These are phyloP conservation scores for Globisporangium heterothallicum DNA, from an alignment of 352 stramenopile genomes.

Conservation along the genomic window DNA sequence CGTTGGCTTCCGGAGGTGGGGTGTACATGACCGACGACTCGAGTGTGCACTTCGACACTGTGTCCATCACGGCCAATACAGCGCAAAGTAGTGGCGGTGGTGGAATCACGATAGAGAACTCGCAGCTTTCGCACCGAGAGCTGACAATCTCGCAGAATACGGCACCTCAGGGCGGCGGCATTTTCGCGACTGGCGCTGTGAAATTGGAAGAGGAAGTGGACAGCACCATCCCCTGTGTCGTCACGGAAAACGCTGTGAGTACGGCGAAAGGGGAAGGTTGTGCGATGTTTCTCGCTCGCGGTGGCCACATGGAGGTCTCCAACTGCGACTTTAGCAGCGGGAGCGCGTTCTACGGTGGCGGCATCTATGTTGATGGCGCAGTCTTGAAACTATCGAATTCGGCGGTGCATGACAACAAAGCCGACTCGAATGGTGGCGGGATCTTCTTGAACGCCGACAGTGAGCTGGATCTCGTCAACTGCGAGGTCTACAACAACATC, in stretches of 20 bases:
- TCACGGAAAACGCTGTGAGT: constrained; percentile 2
- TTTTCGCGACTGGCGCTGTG: constrained; percentile 13
- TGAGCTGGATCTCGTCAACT: constrained; percentile 16
- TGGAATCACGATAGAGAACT: constrained; percentile 18
- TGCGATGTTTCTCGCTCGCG: constrained; percentile 18
- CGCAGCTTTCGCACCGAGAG: constrained; percentile 17
- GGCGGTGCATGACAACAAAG: neutral
- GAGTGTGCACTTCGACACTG: neutral
- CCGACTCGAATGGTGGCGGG: constrained; percentile 16
- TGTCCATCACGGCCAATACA: constrained; percentile 1
- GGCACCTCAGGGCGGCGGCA: constrained; percentile 21
- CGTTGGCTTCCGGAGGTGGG: constrained; percentile 1
- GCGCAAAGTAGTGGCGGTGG: constrained; percentile 15
- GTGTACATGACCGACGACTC: constrained; percentile 4
- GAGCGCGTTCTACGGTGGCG: constrained; percentile 15
- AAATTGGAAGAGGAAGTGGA: neutral
- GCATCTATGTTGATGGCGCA: constrained; percentile 21
- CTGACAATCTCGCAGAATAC: constrained; percentile 20
- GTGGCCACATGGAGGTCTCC: constrained; percentile 14
- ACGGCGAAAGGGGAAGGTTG: constrained; percentile 13
- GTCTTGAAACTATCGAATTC: constrained; percentile 16
- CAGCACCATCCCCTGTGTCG: neutral
- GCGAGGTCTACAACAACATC: constrained; percentile 21
- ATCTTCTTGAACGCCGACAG: constrained; percentile 21
- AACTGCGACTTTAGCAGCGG: constrained; percentile 15